Conservation (phyloP, 1,139 yeast genomes). For the Sugiyamaella neomexicana region DNA sequence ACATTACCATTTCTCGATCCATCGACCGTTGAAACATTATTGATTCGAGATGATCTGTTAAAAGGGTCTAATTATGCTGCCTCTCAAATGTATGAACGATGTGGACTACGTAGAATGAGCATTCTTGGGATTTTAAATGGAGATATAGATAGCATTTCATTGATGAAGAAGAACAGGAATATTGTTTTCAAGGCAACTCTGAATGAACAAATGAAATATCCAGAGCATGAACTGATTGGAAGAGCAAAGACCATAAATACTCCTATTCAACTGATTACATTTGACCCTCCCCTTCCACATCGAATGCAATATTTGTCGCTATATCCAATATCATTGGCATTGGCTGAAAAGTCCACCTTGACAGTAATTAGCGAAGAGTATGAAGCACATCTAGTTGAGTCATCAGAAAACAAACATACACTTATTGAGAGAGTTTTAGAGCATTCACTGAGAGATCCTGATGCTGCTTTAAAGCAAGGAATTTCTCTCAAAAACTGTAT, state of each 20-base stretch:
- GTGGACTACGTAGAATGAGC: conserved; percentile 34
- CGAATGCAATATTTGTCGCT: conserved; percentile 79
- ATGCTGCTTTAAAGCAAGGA: conserved; percentile 14
- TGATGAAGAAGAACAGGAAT: conserved; percentile 1
- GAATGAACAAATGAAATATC: conserved; percentile 18
- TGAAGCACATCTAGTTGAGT: conserved; percentile 36
- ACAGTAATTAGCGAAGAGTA: conserved; percentile 36
- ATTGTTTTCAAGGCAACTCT: conserved; percentile 10
- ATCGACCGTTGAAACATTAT: conserved; percentile 32
- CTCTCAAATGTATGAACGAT: conserved; percentile 33
- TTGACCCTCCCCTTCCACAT: conserved; percentile 70
- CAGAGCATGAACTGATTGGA: conserved; percentile 19
- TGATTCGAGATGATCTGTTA: conserved; percentile 34
- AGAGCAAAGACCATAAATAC: background rate
- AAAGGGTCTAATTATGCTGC: conserved; percentile 30
- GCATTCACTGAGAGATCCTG: conserved; percentile 24
- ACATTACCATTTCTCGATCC: conserved; percentile 37
- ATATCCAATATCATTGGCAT: conserved; percentile 67
- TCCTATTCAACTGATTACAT: conserved; percentile 48
- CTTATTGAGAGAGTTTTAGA: conserved; percentile 27
- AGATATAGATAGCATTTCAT: background rate
- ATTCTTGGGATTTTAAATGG: conserved; percentile 36
- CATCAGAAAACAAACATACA: conserved; percentile 24
- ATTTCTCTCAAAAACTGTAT: conserved; percentile 32
- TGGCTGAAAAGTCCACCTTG: conserved; percentile 43